Evolutionary conservation across 345 rosid genomes (phyloP).

Genomic region (Eucalyptus cladocalyx): DNA sequence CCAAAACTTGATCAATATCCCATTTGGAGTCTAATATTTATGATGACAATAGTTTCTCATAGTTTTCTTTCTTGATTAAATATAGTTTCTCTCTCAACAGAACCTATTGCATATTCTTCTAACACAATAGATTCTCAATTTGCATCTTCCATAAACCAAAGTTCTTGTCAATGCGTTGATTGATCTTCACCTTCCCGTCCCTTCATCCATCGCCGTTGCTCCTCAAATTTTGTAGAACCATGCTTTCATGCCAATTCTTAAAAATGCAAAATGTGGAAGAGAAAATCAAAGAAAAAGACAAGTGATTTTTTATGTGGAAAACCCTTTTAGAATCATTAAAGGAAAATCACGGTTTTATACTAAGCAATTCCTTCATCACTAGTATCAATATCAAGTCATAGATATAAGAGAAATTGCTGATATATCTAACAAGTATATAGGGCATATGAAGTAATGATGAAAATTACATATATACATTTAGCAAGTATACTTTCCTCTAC

Average conservation of each 20-base stretch:
- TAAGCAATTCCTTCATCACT: not conserved
- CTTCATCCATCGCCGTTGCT: not conserved
- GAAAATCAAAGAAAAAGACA: not conserved
- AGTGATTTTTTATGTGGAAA: not conserved
- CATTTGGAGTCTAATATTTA: not conserved
- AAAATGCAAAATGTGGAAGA: not conserved
- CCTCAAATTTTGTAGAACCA: not conserved
- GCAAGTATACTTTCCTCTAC: not conserved
- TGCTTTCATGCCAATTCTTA: not conserved
- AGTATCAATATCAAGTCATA: not conserved
- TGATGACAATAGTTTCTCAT: not conserved
- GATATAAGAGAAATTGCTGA: not conserved
- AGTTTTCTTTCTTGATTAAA: not conserved
- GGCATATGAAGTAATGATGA: not conserved
- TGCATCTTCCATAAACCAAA: not conserved
- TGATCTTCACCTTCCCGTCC: not conserved
- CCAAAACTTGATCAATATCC: not conserved
- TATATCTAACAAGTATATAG: not conserved
- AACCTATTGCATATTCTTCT: not conserved
- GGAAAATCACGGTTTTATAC: not conserved
- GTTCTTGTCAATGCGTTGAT: not conserved
- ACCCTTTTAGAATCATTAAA: not conserved
- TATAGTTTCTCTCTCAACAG: not conserved
- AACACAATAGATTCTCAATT: not conserved
- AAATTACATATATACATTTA: not conserved